A percentile compares a stretch with the other conserved stretches of the same genome.
These are phyloP conservation scores for Elsinoe fawcettii DNA, from an alignment of 2,329 filamentous ascomycete species.

Conservation along the genomic window DNA sequence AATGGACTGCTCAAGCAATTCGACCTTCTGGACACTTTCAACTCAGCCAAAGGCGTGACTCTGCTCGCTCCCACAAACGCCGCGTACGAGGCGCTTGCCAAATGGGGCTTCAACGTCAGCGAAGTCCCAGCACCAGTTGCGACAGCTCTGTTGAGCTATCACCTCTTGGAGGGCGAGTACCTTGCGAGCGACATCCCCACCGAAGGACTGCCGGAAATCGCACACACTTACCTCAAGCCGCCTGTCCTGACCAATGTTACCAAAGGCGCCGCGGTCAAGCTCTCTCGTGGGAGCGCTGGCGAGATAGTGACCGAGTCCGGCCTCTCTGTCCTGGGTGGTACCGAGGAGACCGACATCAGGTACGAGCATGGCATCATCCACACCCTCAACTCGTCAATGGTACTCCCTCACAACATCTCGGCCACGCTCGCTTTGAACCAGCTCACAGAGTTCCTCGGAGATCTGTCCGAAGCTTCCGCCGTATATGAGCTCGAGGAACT, in stretches of 20 bases:
- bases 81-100: slow-evolving; percentile 13
- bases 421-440: slow-evolving; percentile 17
- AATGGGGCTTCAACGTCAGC: slow-evolving; percentile 20
- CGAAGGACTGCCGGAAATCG: slow-evolving; percentile 12
- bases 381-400: slow-evolving; percentile 19
- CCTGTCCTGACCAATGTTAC: slow-evolving; percentile 18
- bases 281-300: slow-evolving; percentile 7
- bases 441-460: slow-evolving; percentile 17
- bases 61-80: slow-evolving; percentile 19
- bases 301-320: slow-evolving; percentile 18
- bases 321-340: slow-evolving; percentile 18
- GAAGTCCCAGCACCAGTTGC: slow-evolving; percentile 19
- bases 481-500: slow-evolving; percentile 14
- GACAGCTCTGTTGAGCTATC: slow-evolving; percentile 19
- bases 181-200: slow-evolving; percentile 11
- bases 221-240: slow-evolving; percentile 17
- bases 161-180: slow-evolving; percentile 18
- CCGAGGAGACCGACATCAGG: slow-evolving; percentile 16
- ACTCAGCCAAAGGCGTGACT: slow-evolving; percentile 15
- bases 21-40: slow-evolving; percentile 17
- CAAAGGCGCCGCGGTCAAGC: slow-evolving; percentile 18
- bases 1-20: slow-evolving; percentile 18
- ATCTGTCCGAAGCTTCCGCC: slow-evolving; percentile 17
- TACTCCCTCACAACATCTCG: slow-evolving; percentile 21
- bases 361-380: slow-evolving; percentile 18